These are phyloP conservation scores for Adansonia rubrostipa DNA, from an alignment of 441 rosid species.

Conservation along the genomic window DNA sequence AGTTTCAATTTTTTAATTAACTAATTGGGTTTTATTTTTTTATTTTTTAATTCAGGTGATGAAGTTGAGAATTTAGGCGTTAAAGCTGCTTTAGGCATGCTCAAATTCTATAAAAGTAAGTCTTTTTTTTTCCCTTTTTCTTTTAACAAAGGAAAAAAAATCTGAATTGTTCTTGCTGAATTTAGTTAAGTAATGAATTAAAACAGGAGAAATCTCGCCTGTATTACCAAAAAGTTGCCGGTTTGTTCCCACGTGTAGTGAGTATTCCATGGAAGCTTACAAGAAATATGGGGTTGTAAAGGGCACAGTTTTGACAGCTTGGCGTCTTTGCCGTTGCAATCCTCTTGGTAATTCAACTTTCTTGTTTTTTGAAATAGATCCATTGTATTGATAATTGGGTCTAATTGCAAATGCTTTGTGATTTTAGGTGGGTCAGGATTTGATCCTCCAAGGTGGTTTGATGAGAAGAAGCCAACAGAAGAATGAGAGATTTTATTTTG, in stretches of 20 bases:
- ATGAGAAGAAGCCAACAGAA: constrained; percentile 54
- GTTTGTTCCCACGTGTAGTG: constrained; percentile 84
- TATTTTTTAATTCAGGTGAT: constrained; percentile 36
- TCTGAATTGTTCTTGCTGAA: neutral
- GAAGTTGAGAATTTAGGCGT: constrained; percentile 65
- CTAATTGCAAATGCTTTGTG: neutral
- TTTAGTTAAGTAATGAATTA: constrained; percentile 21
- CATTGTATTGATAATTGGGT: neutral
- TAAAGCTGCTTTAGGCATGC: constrained; percentile 72
- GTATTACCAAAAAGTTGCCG: constrained; percentile 78
- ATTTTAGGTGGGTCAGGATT: constrained; percentile 77
- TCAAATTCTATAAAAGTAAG: constrained; percentile 79
- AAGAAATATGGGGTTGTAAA: constrained; percentile 81
- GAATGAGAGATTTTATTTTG: constrained; percentile 36
- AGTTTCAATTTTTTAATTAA: neutral
- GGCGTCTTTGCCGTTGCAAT: constrained; percentile 93
- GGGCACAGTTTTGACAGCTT: constrained; percentile 71
- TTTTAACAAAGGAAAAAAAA: neutral
- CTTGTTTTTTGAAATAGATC: neutral
- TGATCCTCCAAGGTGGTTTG: constrained; percentile 93
- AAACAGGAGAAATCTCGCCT: constrained; percentile 89
- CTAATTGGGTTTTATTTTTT: constrained; percentile 19
- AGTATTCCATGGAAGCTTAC: constrained; percentile 92
- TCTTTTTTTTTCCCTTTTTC: neutral
- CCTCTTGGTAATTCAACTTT: constrained; percentile 61